phyloP scores from a whole-genome alignment of 2,329 filamentous ascomycete genomes.

The Byssothecium circinans region DNA sequence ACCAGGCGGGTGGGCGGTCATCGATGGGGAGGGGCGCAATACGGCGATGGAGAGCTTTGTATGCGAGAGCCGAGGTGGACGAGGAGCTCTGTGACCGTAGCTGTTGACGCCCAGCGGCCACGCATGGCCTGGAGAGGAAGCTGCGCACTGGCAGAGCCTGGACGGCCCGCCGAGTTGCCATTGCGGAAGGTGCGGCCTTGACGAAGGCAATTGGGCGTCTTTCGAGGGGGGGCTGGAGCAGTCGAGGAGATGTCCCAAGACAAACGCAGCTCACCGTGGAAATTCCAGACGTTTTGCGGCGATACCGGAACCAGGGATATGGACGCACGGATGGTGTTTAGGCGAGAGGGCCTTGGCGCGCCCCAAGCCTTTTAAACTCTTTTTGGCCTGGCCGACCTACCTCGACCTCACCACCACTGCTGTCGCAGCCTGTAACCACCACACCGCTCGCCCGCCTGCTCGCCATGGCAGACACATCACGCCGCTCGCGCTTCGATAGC shows the following conservation, averaged over 20 bases:
- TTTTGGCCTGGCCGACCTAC: no score
- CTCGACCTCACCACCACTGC: constrained; percentile 1
- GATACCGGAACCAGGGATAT: constrained; percentile 3
- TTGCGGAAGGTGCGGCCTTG: constrained; percentile 25
- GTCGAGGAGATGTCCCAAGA: background rate
- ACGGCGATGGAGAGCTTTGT: constrained; percentile 93
- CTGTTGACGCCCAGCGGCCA: constrained; percentile 26
- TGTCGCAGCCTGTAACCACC: background rate
- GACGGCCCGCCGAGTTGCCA: constrained; percentile 48
- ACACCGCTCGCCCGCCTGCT: constrained; percentile 4
- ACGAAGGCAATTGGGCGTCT: constrained; percentile 21
- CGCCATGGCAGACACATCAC: constrained; percentile 59
- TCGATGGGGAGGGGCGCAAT: constrained; percentile 81
- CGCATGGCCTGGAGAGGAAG: constrained; percentile 32
- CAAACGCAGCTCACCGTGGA: background rate
- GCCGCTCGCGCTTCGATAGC: constrained; percentile 93
- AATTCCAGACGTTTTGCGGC: constrained; percentile 7
- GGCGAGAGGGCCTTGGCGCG: constrained; percentile 3
- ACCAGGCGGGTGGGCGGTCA: constrained; percentile 76
- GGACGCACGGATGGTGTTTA: background rate
- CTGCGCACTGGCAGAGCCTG: constrained; percentile 42
- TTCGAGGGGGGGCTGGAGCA: background rate
- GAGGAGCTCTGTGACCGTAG: constrained; percentile 52
- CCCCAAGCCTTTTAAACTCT: background rate
- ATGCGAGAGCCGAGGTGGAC: constrained; percentile 91